Evolutionary conservation across 2,329 filamentous ascomycete genomes (phyloP), one percentile per base, ranked within the genome.

Genomic region (Colletotrichum filicis): DNA sequence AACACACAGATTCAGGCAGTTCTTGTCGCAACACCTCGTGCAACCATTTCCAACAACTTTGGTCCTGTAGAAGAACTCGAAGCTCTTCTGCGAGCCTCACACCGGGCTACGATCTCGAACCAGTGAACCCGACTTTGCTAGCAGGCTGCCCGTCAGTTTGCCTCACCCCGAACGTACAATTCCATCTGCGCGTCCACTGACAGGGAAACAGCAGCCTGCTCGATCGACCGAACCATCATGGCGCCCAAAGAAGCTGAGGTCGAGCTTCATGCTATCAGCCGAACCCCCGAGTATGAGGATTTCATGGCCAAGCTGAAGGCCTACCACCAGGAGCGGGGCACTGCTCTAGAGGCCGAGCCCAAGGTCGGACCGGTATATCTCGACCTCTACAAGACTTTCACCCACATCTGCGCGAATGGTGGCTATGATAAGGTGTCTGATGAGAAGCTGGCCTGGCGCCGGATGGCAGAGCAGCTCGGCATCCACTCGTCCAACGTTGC

Each of bases 391-490:
- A 92, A 93, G 78, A 89, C 97, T 35, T 97, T 94, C 86, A 92
- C 93, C 75, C 89, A 92, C 76, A 93, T 97, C 22, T 88, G 93
- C 66, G 89, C 89, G 26, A 91, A 92, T 77, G 95, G 95, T 66
- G 95, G 95, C 71, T 98, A 98, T 81, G 95, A 97, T 83, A 92
- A 92, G 80, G 90, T 96, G 80, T 95, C 90, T 74, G 92, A 91
- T 83, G 91, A 96, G 81, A 97, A 96, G 85, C 89, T 97, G 75
- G 93, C 94, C 64, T 98, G 95, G 95, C 90, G 94, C 75, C 91
- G 91, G 77, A 89, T 97, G 78, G 94, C 93, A 14, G 88, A 92
- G 66, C 92, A 95, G 77, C 92, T 97, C 70, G 91, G 94, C 62
- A 90, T 95, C 75, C 91, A 91, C 79, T 92, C 91, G 68, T 88